Evolutionary conservation across 371 early-diverging fungal genomes (phyloP), one percentile per base, ranked within the genome.

Genomic region (Capillidium heterosporum): DNA sequence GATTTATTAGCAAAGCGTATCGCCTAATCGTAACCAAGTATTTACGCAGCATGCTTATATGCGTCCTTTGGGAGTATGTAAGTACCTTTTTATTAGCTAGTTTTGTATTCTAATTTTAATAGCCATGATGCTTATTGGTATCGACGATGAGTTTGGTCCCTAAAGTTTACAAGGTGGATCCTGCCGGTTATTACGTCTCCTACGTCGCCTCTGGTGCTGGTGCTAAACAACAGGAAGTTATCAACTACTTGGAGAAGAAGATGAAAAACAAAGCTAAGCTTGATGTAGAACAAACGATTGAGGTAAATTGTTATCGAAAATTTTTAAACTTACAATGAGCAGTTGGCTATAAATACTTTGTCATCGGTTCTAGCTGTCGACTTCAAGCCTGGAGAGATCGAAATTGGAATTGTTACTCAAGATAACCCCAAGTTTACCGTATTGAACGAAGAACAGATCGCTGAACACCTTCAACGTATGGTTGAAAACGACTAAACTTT

Each of bases 1-100:
- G 96, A 98, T 65, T 80, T 91, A 83, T 79, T 98, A 58, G 96
- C 96, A 47, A 93, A 94, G 70, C 84, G 95, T 57, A 82, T 98
- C 60, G 98, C 97, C 52, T n/a, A 92, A 87, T 67, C 81, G 94
- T 64, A 95, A 95, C 67, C 97, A 98, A 77, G 93, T 98, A 32
- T 94, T 91, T 68, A 98, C 98, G 49, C 98, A 98, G 66, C 93
- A 96, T 63, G 98, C 98, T 35, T 93, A 91, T 58, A 96, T 95
- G 95, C 75, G 98, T 64, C 97, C 96, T 26, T 73, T 91, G 50
- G 98, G 96, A 60, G 94, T 95, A 61, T 92, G 87, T 90, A 73
- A 72, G 85, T 80, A 7, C 10, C 42, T 29, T 15, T 13, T 27
- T 1, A 4, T 5, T 43, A 23, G 11, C 5, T 39, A 39, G 21